These are phyloP conservation scores for Aureobasidium lini DNA, from an alignment of 2,329 filamentous ascomycete species.

Conservation along the genomic window DNA sequence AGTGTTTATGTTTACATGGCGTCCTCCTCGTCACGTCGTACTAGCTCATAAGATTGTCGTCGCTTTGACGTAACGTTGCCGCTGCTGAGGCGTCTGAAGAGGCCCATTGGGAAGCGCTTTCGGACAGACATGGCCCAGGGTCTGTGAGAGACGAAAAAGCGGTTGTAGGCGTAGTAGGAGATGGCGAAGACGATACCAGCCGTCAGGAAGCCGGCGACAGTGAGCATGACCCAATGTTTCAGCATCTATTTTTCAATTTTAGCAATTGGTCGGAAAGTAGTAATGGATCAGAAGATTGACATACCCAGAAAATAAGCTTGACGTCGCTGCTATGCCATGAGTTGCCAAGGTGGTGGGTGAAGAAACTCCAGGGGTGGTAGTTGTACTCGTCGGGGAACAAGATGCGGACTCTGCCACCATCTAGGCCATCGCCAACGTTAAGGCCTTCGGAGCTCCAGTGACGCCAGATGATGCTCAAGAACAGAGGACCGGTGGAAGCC, in stretches of 20 bases:
- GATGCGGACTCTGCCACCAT: slow-evolving; percentile 52
- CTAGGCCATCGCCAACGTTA: slow-evolving; percentile 32
- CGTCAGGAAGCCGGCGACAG: slow-evolving; percentile 43
- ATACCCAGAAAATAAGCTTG: slow-evolving; percentile 56
- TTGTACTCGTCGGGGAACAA: slow-evolving; percentile 66
- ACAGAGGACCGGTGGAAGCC: slow-evolving; percentile 69
- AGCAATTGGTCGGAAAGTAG: slow-evolving; percentile 10
- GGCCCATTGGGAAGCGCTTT: slow-evolving; percentile 8
- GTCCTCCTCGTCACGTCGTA: slow-evolving; percentile 11
- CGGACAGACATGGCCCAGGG: slow-evolving; percentile 6
- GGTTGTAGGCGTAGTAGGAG: slow-evolving; percentile 46
- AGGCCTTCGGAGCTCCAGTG: slow-evolving; percentile 56
- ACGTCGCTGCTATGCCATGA: slow-evolving; percentile 61
- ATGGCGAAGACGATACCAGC: slow-evolving; percentile 41
- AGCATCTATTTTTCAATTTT: slow-evolving; percentile 27
- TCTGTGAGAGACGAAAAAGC: slow-evolving; percentile 25
- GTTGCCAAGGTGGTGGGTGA: slow-evolving; percentile 57
- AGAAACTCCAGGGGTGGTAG: slow-evolving; percentile 62
- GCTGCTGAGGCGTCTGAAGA: slow-evolving; percentile 15
- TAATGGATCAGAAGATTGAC: slow-evolving; percentile 14
- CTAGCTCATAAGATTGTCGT: slow-evolving; percentile 16
- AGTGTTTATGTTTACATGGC: background rate
- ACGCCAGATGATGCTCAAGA: slow-evolving; percentile 68
- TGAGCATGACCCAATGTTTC: slow-evolving; percentile 49
- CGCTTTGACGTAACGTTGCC: slow-evolving; percentile 5